Evolutionary conservation across 805 yeast species (phyloP).

Genomic region (Clavispora santaluciae): DNA sequence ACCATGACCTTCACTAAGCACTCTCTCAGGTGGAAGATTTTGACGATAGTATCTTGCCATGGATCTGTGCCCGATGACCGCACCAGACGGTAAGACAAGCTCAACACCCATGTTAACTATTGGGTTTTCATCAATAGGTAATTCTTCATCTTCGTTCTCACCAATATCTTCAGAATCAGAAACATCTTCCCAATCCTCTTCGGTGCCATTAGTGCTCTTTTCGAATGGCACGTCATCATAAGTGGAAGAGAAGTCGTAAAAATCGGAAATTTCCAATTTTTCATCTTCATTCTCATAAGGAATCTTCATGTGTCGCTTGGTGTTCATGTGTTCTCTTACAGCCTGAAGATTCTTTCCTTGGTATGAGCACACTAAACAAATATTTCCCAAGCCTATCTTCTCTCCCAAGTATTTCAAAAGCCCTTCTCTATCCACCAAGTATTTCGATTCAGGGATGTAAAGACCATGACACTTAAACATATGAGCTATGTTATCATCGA

Average conservation of each 20-base stretch:
- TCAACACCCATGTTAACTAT: slow-evolving; percentile 34
- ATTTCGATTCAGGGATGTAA: slow-evolving; percentile 78
- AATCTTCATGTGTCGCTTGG: slow-evolving; percentile 81
- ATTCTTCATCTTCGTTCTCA: slow-evolving; percentile 23
- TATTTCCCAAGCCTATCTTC: slow-evolving; percentile 75
- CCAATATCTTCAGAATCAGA: slow-evolving; percentile 20
- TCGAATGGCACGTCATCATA: slow-evolving; percentile 31
- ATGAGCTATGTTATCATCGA: slow-evolving; percentile 53
- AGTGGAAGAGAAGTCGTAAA: slow-evolving; percentile 77
- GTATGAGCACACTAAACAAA: slow-evolving; percentile 77
- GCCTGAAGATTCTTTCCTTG: slow-evolving; percentile 83
- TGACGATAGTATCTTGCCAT: slow-evolving; percentile 41
- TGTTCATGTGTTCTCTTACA: slow-evolving; percentile 80
- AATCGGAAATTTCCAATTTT: slow-evolving; percentile 67
- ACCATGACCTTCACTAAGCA: slow-evolving; percentile 39
- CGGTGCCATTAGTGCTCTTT: slow-evolving; percentile 13
- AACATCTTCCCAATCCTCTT: slow-evolving; percentile 41
- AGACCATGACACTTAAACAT: slow-evolving; percentile 80
- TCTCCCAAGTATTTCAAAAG: slow-evolving; percentile 73
- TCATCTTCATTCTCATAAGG: slow-evolving; percentile 85
- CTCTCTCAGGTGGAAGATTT: slow-evolving; percentile 39
- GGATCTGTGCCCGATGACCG: slow-evolving; percentile 40
- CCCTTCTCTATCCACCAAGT: slow-evolving; percentile 64
- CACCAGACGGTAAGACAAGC: slow-evolving; percentile 40
- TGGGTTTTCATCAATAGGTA: slow-evolving; percentile 22